phyloP scores from a whole-genome alignment of 352 stramenopile species.

The Pythium monospermum region DNA sequence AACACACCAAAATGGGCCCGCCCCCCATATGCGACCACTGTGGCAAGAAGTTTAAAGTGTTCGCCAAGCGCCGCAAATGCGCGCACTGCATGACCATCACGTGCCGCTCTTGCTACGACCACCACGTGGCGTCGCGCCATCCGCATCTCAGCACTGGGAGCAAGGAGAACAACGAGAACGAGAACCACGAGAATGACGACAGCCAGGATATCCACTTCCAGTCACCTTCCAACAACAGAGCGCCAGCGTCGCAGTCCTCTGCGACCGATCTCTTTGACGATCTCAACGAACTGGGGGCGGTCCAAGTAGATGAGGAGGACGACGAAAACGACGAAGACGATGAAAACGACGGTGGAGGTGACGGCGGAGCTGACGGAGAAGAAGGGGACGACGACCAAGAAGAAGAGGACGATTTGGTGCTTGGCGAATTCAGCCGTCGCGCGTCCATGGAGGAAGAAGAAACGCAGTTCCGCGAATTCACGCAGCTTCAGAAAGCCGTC shows the following conservation, averaged over 20 bases:
- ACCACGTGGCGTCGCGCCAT: conserved; percentile 48
- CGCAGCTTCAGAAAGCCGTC: conserved; percentile 48
- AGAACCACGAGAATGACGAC: conserved; percentile 26
- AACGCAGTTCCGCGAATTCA: conserved; percentile 44
- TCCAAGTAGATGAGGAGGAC: conserved; percentile 36
- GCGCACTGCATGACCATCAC: conserved; percentile 55
- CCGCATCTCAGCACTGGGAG: conserved; percentile 15
- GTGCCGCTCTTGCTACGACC: conserved; percentile 47
- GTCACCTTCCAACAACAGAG: conserved; percentile 31
- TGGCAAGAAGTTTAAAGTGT: conserved; percentile 76
- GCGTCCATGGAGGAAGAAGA: conserved; percentile 48
- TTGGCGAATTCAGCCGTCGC: conserved; percentile 28
- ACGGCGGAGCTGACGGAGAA: conserved; percentile 22
- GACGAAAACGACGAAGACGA: conserved; percentile 23
- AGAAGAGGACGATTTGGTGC: conserved; percentile 38
- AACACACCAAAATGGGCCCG: conserved; percentile 34
- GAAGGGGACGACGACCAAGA: conserved; percentile 37
- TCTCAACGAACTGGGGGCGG: conserved; percentile 29
- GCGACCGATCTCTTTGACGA: conserved; percentile 8
- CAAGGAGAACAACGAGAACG: not conserved
- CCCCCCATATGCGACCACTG: conserved; percentile 51
- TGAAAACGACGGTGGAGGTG: conserved; percentile 29
- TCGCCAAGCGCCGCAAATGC: conserved; percentile 64
- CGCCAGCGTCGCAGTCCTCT: conserved; percentile 1
- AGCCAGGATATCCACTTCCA: conserved; percentile 62